Conservation (phyloP, 345 rosid genomes). For the Trapa bicornis region DNA sequence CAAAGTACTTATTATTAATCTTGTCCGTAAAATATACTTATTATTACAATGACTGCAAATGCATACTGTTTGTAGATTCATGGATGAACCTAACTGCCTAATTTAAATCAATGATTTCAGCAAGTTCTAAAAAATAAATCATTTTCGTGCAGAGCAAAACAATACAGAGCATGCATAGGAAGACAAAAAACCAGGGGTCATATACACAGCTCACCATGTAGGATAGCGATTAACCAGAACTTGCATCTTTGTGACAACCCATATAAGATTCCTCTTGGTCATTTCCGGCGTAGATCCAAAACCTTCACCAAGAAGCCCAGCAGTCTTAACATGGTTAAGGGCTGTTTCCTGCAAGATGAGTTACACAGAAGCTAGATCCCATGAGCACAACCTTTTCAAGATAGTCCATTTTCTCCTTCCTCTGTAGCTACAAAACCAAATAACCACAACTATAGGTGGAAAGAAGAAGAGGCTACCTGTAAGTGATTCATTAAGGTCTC, state of each 20-base stretch:
- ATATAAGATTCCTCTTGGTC: constrained; percentile 78
- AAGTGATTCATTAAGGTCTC: constrained; percentile 95
- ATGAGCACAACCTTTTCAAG: background rate
- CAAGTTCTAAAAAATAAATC: too few species aligned
- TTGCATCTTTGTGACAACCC: constrained; percentile 95
- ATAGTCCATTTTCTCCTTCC: background rate
- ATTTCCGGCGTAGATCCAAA: constrained; percentile 98
- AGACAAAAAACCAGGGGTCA: background rate
- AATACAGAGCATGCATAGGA: too few species aligned
- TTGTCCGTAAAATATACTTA: too few species aligned
- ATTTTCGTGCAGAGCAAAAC: too few species aligned
- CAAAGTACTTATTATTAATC: too few species aligned
- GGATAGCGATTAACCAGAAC: constrained; percentile 91
- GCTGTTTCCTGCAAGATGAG: constrained; percentile 69
- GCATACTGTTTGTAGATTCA: too few species aligned
- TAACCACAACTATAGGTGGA: background rate
- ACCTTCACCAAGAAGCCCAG: constrained; percentile 84
- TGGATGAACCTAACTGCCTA: too few species aligned
- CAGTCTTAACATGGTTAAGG: constrained; percentile 74
- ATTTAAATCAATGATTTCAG: too few species aligned
- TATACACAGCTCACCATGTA: constrained; percentile 51
- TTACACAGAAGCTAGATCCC: background rate
- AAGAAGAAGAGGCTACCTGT: constrained; percentile 36
- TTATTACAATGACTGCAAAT: too few species aligned
- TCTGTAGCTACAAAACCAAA: background rate